These are phyloP conservation scores for Leptographium radiaticola DNA, from an alignment of 2,329 filamentous ascomycete genomes.

Conservation along the genomic window DNA sequence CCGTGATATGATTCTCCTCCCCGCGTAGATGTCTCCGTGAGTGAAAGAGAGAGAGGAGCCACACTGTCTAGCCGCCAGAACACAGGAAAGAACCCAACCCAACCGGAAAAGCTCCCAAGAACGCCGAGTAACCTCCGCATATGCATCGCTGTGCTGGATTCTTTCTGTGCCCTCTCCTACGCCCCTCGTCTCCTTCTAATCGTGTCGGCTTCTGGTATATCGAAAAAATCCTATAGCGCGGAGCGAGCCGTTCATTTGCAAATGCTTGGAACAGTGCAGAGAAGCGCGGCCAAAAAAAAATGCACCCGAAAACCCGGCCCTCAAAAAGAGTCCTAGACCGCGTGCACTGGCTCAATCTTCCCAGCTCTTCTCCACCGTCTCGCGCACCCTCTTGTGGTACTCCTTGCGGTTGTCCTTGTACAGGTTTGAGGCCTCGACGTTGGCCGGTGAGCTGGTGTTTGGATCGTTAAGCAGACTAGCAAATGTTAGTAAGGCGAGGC, in stretches of 20 bases:
- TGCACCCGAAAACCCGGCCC: not conserved
- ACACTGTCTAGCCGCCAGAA: not conserved
- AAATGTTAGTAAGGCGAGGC: not conserved
- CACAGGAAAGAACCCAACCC: not conserved
- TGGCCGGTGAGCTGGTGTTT: slow-evolving; percentile 95
- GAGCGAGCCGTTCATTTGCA: not conserved
- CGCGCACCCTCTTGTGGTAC: slow-evolving; percentile 86
- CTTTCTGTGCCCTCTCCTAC: not conserved
- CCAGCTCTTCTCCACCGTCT: slow-evolving; percentile 99
- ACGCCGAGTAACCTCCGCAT: not conserved
- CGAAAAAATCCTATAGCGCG: not conserved
- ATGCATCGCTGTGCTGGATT: not conserved
- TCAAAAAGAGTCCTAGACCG: no score
- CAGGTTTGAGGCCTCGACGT: slow-evolving; percentile 93
- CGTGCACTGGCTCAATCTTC: slow-evolving; percentile 51
- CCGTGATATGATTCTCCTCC: no score
- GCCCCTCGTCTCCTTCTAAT: not conserved
- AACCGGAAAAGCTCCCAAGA: not conserved
- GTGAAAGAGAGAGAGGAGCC: not conserved
- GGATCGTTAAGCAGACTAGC: slow-evolving; percentile 87
- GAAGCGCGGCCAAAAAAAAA: not conserved
- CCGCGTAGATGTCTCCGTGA: no score
- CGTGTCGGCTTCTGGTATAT: not conserved
- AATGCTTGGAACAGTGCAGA: not conserved
- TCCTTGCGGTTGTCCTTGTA: slow-evolving; percentile 98